Evolutionary conservation across 148 eudicot species (phyloP).

Genomic region (Polygonum aviculare): DNA sequence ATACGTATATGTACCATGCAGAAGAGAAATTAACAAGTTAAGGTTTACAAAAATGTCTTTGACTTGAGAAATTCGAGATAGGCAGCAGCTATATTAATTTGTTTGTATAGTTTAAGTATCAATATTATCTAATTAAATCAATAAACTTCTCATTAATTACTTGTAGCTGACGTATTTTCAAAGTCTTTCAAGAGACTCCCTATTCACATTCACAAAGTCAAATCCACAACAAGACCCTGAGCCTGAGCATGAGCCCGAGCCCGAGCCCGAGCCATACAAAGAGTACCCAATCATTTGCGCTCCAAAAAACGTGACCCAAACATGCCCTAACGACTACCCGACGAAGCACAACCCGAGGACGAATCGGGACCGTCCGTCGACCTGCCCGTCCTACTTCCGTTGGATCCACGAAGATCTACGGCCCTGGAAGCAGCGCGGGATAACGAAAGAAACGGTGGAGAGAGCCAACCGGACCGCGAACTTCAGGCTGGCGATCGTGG

Average conservation of each 20-base stretch:
- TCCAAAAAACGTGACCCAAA: background rate
- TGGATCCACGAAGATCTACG: constrained; percentile 36
- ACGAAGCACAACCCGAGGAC: background rate
- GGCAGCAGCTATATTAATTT: no score
- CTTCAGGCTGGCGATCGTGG: constrained; percentile 37
- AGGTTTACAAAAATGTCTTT: no score
- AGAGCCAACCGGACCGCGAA: constrained; percentile 21
- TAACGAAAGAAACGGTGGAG: constrained; percentile 37
- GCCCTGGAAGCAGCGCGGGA: constrained; percentile 21
- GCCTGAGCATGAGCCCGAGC: background rate
- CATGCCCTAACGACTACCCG: background rate
- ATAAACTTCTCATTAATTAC: background rate
- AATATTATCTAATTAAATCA: no score
- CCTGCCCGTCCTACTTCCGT: constrained; percentile 33
- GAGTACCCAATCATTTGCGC: background rate
- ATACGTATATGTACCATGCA: no score
- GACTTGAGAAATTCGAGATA: no score
- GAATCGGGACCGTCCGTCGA: background rate
- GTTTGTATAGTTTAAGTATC: background rate
- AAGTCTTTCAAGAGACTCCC: background rate
- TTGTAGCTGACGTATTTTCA: background rate
- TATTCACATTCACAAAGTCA: background rate
- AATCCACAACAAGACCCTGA: background rate
- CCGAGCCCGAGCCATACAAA: background rate
- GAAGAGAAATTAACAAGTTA: no score